phyloP scores from a whole-genome alignment of 2,329 filamentous ascomycete genomes.

The Diaporthe ampelina region DNA sequence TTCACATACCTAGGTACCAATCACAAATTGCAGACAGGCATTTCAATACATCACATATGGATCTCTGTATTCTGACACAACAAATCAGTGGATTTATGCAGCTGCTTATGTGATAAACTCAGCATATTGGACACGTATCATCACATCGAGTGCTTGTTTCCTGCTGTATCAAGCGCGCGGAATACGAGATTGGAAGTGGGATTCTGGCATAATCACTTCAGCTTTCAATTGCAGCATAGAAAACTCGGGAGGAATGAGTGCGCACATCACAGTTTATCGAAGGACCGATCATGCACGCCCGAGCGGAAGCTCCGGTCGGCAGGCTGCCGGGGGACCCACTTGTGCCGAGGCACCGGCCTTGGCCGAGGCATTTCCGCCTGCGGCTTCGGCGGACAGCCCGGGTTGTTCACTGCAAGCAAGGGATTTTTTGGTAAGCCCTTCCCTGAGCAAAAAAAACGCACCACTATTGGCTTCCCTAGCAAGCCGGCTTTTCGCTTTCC shows the following conservation, averaged over 20 bases:
- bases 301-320: not conserved
- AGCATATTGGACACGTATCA: not conserved
- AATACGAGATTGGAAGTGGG: not conserved
- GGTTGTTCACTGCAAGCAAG: not conserved
- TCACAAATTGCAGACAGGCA: not conserved
- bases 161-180: not conserved
- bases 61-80: not conserved
- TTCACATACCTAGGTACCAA: not conserved
- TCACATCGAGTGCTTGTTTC: not conserved
- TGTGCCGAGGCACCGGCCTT: slow-evolving; percentile 22
- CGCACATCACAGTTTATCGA: not conserved
- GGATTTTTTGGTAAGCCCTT: not conserved
- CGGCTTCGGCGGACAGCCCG: not conserved
- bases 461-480: not conserved
- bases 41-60: not conserved
- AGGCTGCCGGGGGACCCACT: slow-evolving; percentile 4
- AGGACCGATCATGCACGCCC: too few relatives aligned
- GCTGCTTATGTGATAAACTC: not conserved
- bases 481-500: not conserved
- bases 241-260: not conserved
- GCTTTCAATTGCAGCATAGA: not conserved
- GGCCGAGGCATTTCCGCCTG: slow-evolving; percentile 20
- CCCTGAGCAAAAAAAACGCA: not conserved
- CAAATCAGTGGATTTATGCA: too few relatives aligned
- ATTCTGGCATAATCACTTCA: too few relatives aligned